Base-by-base conservation (phyloP, 2,329 filamentous ascomycete genomes). In the Ilyonectria robusta region DNA sequence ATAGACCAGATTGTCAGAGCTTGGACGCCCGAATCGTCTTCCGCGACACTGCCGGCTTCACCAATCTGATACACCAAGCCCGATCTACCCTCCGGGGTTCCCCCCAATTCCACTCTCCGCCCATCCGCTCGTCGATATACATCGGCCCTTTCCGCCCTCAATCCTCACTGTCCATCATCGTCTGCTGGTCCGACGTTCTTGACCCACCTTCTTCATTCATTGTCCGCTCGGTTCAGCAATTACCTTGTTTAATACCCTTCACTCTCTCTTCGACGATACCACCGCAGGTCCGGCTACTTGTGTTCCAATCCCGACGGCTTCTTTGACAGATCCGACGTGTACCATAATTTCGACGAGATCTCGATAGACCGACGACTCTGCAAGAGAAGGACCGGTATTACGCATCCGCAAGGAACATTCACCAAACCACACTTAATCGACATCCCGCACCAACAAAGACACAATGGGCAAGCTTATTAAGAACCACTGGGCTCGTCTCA, bases 401-500 rank as follows among this genome's bases (percentile, higher is more conserved):
- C 51, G 29, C 35, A 53, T 56, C 42, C 50, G 51, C 62, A 61
- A 65, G 57, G 57, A 42, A 31, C 21, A 57, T 47, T 54, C 40
- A 31, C 68, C 42, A 62, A 44, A 59, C 33, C 29, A 44, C 60
- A 50, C 44, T 60, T 72, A 69, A 71, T 71, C 58, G 44, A 62
- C 53, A 51, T 46, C 50, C 29, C 26, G 29, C 35, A 58, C 65
- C 58, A 60, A 65, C 44, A 59, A 67, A 61, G 59, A 58, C 81
- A 84, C 73, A 70, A 99, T 99, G 96, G 96, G 96, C 82, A 96
- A 92, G 84, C 91, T 99, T 79, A 98, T 99, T 86, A 99, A 99
- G 88, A 98, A 98, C 86, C 96, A 99, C 86, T 97, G 94, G 94
- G 96, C 94, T 75, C 92, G 96, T 68, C 91, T 99, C 77, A 96